Conservation (phyloP, 2,329 filamentous ascomycete genomes). For the Zarea fungicola region DNA sequence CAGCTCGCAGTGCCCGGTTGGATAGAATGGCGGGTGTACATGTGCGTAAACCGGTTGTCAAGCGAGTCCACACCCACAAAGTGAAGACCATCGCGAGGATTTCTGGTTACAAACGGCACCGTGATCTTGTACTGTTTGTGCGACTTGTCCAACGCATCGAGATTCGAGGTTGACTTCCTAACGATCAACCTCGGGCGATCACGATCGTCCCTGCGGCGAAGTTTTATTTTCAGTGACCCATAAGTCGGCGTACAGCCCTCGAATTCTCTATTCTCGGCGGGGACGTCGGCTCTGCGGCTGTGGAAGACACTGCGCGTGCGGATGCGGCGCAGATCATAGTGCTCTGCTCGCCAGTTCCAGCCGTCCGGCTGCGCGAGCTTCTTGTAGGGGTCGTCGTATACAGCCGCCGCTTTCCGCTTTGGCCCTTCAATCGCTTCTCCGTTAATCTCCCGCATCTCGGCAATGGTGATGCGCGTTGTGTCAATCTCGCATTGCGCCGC, state of each 20-base stretch:
- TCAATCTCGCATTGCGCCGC: constrained; percentile 59
- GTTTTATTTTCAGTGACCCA: constrained; percentile 44
- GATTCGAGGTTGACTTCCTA: constrained; percentile 35
- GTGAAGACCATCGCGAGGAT: constrained; percentile 79
- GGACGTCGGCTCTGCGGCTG: constrained; percentile 46
- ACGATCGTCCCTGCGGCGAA: constrained; percentile 34
- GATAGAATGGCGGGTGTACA: constrained; percentile 78
- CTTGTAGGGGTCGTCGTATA: constrained; percentile 62
- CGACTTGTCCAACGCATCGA: constrained; percentile 31
- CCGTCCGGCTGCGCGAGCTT: constrained; percentile 55
- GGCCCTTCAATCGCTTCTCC: constrained; percentile 32
- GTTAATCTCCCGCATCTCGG: constrained; percentile 31
- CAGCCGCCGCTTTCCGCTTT: constrained; percentile 35
- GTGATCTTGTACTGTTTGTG: constrained; percentile 44
- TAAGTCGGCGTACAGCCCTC: constrained; percentile 53
- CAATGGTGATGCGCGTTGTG: constrained; percentile 47
- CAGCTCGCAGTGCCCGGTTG: constrained; percentile 76
- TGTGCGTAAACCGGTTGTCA: constrained; percentile 82
- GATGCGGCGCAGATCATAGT: constrained; percentile 69
- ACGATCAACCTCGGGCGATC: constrained; percentile 39
- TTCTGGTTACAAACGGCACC: constrained; percentile 72
- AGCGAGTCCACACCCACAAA: constrained; percentile 81
- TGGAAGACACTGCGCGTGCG: constrained; percentile 54
- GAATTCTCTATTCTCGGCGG: constrained; percentile 50
- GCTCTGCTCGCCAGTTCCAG: constrained; percentile 61